Evolutionary conservation across 176 grass and related monocot species (phyloP).

Genomic region (Sorghum bicolor): DNA sequence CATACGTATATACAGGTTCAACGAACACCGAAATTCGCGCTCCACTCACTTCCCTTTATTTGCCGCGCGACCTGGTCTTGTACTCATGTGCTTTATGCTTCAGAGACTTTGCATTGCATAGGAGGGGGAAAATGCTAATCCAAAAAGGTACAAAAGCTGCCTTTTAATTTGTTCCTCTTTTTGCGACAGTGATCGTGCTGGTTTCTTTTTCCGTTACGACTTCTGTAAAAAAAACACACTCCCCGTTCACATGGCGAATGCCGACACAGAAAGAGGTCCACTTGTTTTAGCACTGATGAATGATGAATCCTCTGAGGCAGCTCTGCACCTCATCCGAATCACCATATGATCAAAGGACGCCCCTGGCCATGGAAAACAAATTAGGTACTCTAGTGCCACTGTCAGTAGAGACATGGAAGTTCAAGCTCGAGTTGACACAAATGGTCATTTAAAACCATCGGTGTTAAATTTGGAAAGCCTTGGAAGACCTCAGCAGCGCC

Average conservation of each 20-base stretch:
- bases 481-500: too few relatives aligned
- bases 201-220: conserved; percentile 4
- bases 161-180: conserved; percentile 4
- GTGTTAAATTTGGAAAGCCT: too few relatives aligned
- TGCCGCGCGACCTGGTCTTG: neutral
- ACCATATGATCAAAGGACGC: neutral
- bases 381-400: neutral
- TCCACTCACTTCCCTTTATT: neutral
- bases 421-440: too few relatives aligned
- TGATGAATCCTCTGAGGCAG: neutral
- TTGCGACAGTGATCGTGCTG: neutral
- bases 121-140: neutral
- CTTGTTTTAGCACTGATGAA: neutral
- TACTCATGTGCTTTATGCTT: neutral
- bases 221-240: neutral
- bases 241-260: conserved; percentile 30
- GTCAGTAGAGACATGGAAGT: too few relatives aligned
- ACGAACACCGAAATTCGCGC: neutral
- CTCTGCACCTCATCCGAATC: neutral
- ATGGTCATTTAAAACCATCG: too few relatives aligned
- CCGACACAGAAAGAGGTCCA: neutral
- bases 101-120: neutral
- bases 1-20: neutral
- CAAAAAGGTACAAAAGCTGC: neutral
- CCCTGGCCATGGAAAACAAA: neutral